Percentiles rank a stretch among this genome's conserved stretches.
Evolutionary conservation across 495 filamentous ascomycete species (phyloP).

Genomic region (Neurospora sp.): DNA sequence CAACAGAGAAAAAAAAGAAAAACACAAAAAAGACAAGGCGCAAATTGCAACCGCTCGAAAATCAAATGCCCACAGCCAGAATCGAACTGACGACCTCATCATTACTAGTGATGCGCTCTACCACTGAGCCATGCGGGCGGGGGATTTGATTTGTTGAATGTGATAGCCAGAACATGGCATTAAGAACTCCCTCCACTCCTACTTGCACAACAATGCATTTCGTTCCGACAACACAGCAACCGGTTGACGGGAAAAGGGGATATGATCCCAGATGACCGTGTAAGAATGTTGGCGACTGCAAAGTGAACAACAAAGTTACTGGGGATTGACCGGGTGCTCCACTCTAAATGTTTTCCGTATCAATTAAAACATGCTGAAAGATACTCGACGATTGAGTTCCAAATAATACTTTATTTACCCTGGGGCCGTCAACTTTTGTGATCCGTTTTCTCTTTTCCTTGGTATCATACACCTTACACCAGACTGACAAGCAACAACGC

Average conservation of each 20-base stretch:
- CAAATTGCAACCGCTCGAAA: background rate
- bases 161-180: rapidly evolving
- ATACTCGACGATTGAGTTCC: background rate
- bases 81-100: background rate
- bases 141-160: background rate
- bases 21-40: background rate
- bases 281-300: too few species aligned
- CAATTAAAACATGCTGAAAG: background rate
- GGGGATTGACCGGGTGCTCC: background rate
- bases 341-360: background rate
- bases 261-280: too few species aligned
- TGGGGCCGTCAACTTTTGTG: background rate
- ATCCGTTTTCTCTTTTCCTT: background rate
- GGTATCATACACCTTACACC: background rate
- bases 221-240: background rate
- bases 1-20: background rate
- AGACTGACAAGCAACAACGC: background rate
- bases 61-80: background rate
- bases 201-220: too few species aligned
- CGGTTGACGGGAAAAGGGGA: background rate
- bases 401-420: background rate
- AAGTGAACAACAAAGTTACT: too few species aligned
- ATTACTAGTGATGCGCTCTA: background rate
- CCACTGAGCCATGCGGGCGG: background rate
- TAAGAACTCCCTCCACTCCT: too few species aligned